A percentile compares a stretch with the other conserved stretches of the same genome.
Conservation (phyloP, 768 basidiomycete species). For the Trametes gibbosa region DNA sequence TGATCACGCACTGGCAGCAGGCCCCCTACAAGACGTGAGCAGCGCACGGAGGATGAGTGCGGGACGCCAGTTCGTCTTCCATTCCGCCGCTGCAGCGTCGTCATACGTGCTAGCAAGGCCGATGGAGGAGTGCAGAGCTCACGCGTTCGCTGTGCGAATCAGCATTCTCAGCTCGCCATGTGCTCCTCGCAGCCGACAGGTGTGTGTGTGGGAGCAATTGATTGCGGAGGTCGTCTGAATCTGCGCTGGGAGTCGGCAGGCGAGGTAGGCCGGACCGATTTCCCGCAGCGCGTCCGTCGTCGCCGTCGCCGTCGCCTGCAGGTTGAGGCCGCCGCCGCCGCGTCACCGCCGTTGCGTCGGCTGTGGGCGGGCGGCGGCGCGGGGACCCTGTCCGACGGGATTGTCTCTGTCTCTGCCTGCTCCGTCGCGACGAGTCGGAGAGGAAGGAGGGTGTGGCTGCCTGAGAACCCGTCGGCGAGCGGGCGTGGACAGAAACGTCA, state of each 20-base stretch:
- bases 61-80: conserved; percentile 3
- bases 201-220: conserved; percentile 12
- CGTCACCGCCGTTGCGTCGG: not conserved
- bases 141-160: conserved; percentile 7
- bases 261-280: conserved; percentile 8
- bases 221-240: conserved; percentile 3
- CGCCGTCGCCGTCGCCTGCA: not conserved
- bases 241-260: conserved; percentile 5
- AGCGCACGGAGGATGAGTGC: not conserved
- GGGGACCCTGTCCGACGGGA: not conserved
- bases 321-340: not conserved
- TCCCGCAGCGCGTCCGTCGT: not conserved
- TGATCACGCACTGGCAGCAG: not conserved
- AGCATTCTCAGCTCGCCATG: conserved; percentile 13
- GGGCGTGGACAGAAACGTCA: not conserved
- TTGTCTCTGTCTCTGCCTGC: too few species aligned
- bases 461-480: not conserved
- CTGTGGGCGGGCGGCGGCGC: not conserved
- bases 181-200: conserved; percentile 14
- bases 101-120: not conserved
- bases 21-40: not conserved
- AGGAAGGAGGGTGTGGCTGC: not conserved
- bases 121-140: not conserved
- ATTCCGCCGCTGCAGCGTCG: not conserved
- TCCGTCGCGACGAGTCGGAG: conserved; percentile 1